Percentiles rank a stretch among this genome's conserved stretches.
These are phyloP conservation scores for Ceratobasidium papillatum DNA, from an alignment of 1,284 basidiomycete species.

Conservation along the genomic window DNA sequence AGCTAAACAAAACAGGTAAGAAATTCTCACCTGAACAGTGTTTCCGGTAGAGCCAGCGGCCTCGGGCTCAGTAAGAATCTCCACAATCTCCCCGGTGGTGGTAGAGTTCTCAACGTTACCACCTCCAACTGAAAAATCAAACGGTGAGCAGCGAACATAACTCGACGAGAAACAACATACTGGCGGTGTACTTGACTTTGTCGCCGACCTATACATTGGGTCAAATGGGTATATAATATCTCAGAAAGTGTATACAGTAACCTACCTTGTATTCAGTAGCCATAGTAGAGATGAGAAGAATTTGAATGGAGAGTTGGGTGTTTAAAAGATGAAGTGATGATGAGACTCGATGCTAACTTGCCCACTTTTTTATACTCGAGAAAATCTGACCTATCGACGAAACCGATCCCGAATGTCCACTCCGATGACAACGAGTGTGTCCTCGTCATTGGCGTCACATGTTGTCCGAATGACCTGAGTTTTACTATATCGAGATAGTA, in stretches of 20 bases:
- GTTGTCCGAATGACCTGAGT: neutral
- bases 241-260: neutral
- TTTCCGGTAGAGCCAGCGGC: conserved; percentile 45
- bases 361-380: conserved; percentile 13
- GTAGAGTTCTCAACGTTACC: conserved; percentile 56
- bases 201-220: neutral
- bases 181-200: conserved; percentile 31
- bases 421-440: neutral
- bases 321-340: neutral
- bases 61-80: conserved; percentile 56
- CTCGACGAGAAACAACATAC: neutral
- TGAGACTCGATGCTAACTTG: neutral
- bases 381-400: neutral
- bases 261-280: conserved; percentile 4
- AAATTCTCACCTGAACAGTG: conserved; percentile 18
- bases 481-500: conserved; percentile 11
- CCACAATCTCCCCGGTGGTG: conserved; percentile 53
- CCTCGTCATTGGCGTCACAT: conserved; percentile 16
- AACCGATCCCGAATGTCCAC: neutral
- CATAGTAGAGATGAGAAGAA: neutral
- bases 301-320: neutral
- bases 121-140: conserved; percentile 16
- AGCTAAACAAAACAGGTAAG: neutral
- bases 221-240: neutral
- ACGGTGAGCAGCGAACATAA: neutral